Evolutionary conservation across 1,284 basidiomycete species (phyloP), one percentile per base, ranked within the genome.

Genomic region (Leccinum griseonigrum): DNA sequence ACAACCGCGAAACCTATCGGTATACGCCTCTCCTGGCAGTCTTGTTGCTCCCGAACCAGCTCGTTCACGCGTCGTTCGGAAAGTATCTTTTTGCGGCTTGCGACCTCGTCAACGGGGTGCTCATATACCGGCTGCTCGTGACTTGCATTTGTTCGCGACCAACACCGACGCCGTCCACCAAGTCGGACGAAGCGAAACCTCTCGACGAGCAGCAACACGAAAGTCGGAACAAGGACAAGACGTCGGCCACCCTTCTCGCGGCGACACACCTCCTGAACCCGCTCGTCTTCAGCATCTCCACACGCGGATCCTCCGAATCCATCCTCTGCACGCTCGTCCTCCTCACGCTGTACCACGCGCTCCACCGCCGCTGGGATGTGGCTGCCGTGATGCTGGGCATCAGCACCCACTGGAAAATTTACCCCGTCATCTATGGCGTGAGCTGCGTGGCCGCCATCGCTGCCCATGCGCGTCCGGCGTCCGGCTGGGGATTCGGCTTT

Each of bases 1-100:
- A 98, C 73, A 84, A 83, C n/a, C 84, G 97, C 54, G 86, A 91
- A 64, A 99, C 97, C 1, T 99, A 97, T 75, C 90, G 97, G 4
- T 99, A 99, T 75, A 99, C 97, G 1, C 97, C 97, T 3, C 78
- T 99, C 32, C 83, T 99, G 8, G 94, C 97, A 1, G 75, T 95
- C 2, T 73, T 97, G 9, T 78, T 98, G 29, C 79, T 87, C 2
- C 95, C 97, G 2, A 96, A 95, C 70, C 83, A 84, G 66, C 82
- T 88, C 76, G 62, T 95, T 13, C 90, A 94, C 67, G 85, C 87
- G 3, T 84, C 90, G 5, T 94, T 94, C 67, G 97, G 97, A 60
- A 98, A 98, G 80, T 85, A 92, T 64, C 74, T 98, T 32, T 97
- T 99, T 69, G 88, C 92, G 4, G 75, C 79, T n/a, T 91, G 90